Evolutionary conservation across 345 rosid genomes (phyloP).

Genomic region (Salix exigua): DNA sequence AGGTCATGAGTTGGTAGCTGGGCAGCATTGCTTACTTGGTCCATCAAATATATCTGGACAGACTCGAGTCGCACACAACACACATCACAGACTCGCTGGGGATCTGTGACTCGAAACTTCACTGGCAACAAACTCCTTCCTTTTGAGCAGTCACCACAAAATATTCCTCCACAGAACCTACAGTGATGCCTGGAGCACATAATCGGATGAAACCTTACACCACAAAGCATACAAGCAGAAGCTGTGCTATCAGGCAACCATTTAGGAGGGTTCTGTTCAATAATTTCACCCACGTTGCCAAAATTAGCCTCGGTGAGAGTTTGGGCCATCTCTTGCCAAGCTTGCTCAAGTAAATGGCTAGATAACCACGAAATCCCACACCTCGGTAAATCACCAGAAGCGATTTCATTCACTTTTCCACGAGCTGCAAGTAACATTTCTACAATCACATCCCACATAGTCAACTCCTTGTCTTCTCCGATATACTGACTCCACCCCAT

Average conservation of each 20-base stretch:
- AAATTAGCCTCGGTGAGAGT: slow-evolving; percentile 74
- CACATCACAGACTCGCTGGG: slow-evolving; percentile 88
- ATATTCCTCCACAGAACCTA: slow-evolving; percentile 90
- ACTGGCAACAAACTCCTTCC: slow-evolving; percentile 87
- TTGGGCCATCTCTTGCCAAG: slow-evolving; percentile 96
- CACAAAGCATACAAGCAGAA: slow-evolving; percentile 84
- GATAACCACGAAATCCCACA: slow-evolving; percentile 59
- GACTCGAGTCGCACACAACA: slow-evolving; percentile 81
- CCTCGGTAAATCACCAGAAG: slow-evolving; percentile 56
- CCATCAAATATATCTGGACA: slow-evolving; percentile 85
- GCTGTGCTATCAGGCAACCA: slow-evolving; percentile 93
- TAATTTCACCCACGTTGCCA: slow-evolving; percentile 58
- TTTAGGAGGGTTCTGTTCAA: slow-evolving; percentile 82
- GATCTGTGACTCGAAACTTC: slow-evolving; percentile 64
- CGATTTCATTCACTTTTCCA: slow-evolving; percentile 70
- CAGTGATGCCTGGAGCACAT: slow-evolving; percentile 96
- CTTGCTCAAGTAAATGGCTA: slow-evolving; percentile 69
- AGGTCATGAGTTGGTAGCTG: slow-evolving; percentile 80
- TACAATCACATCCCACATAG: slow-evolving; percentile 89
- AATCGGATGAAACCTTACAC: slow-evolving; percentile 84
- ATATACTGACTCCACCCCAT: slow-evolving; percentile 70
- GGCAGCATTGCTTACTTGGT: slow-evolving; percentile 89
- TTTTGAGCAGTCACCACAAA: slow-evolving; percentile 76
- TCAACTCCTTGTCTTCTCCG: slow-evolving; percentile 67
- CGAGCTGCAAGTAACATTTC: slow-evolving; percentile 84